Evolutionary conservation across 805 yeast genomes (phyloP), one percentile per base, ranked within the genome.

Genomic region (Kodamaea jinghongensis): DNA sequence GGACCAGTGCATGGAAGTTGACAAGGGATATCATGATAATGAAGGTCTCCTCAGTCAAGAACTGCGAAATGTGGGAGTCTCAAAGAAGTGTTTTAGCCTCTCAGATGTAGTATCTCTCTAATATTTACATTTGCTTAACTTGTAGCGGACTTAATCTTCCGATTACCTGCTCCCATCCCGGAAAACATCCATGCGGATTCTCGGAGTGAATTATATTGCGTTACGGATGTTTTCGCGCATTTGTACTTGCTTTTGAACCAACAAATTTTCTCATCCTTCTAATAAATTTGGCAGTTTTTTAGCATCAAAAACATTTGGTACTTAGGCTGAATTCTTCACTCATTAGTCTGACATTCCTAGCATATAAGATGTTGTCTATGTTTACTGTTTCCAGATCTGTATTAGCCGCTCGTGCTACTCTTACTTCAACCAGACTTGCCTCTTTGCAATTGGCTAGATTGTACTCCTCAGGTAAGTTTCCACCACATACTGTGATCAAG

Each of bases 401-500:
- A 41, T 38, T 47, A 36, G 54, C 58, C 39, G 44, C 49, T 39
- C 57, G 62, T 45, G 56, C 54, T 34, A 42, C 53, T 31, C 43
- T 48, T 30, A 42, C 45, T 29, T 49, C 48, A 25, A 47, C 50
- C 34, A 46, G 46, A 35, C 38, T 52, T 28, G 47, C 56, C 23
- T 48, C 53, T 22, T 49, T 58, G 36, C 63, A 58, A 47, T 55
- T 61, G 54, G 65, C 67, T 25, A 58, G 75, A 53, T 61, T 63
- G 43, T 69, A 69, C 55, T 58, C 73, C 17, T 63, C 73, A 22
- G 63, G 63, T 28, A 67, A 69, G 50, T 86, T 78, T 68, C 96
- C 96, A 26, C 65, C 80, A 14, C 97, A 93, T 67, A 79, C 85
- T 45, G 81, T 93, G 58, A 88, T 93, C 55, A 83, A 83, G 62